Percentiles rank a stretch among this genome's conserved stretches.
Conservation (phyloP, 805 yeast genomes). For the Cyberlindnera samutprakarnensis region DNA sequence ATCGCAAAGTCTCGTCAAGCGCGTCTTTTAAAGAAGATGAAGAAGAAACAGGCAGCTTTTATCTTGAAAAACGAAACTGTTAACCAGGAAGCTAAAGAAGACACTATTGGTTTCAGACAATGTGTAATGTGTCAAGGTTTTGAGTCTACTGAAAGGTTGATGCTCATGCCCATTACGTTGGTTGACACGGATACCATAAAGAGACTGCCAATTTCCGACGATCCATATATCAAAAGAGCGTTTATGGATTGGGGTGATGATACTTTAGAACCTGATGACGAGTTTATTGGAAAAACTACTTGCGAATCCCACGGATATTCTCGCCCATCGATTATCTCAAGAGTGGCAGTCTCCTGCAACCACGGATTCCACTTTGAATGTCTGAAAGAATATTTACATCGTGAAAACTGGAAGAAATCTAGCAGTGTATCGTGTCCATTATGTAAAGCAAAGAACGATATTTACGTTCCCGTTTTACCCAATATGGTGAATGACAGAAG, state of each 20-base stretch:
- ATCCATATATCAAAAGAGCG: slow-evolving; percentile 6
- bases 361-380: slow-evolving; percentile 89
- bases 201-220: slow-evolving; percentile 12
- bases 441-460: slow-evolving; percentile 78
- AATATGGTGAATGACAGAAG: neutral
- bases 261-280: slow-evolving; percentile 15
- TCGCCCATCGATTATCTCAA: slow-evolving; percentile 1
- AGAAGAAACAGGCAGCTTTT: slow-evolving; percentile 69
- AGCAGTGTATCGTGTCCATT: slow-evolving; percentile 72
- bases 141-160: slow-evolving; percentile 35
- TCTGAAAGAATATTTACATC: slow-evolving; percentile 49
- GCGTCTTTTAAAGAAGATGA: slow-evolving; percentile 54
- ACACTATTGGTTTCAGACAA: slow-evolving; percentile 23
- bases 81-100: slow-evolving; percentile 24
- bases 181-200: slow-evolving; percentile 26
- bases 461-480: slow-evolving; percentile 56
- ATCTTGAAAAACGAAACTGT: slow-evolving; percentile 43
- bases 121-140: slow-evolving; percentile 59
- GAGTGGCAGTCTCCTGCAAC: slow-evolving; percentile 59
- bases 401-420: slow-evolving; percentile 35
- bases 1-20: slow-evolving; percentile 56
- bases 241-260: slow-evolving; percentile 19
- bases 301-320: slow-evolving; percentile 8
- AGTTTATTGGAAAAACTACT: slow-evolving; percentile 23
- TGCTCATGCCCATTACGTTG: slow-evolving; percentile 53